phyloP scores from a whole-genome alignment of 768 basidiomycete genomes.

The Boletus reticuloceps region DNA sequence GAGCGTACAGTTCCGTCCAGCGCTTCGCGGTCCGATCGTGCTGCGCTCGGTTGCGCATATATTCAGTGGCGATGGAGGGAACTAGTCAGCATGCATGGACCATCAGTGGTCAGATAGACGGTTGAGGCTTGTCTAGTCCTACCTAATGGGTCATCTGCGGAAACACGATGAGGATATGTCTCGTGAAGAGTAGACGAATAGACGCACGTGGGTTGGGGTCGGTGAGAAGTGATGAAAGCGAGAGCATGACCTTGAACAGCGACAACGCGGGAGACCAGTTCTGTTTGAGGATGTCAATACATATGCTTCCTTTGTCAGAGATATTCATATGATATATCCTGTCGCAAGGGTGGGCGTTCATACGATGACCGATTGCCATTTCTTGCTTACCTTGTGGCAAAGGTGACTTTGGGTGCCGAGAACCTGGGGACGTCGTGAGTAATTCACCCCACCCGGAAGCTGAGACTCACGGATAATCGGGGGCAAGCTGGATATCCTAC shows the following conservation, averaged over 20 bases:
- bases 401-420: conserved; percentile 73
- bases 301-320: conserved; percentile 73
- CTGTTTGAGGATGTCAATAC: conserved; percentile 89
- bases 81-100: conserved; percentile 36
- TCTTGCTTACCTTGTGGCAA: conserved; percentile 61
- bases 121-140: conserved; percentile 12
- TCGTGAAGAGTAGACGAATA: background rate
- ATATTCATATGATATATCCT: conserved; percentile 93
- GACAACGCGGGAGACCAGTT: conserved; percentile 95
- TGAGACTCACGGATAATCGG: conserved; percentile 69
- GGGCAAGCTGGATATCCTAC: conserved; percentile 61
- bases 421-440: conserved; percentile 45
- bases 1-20: conserved; percentile 75
- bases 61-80: conserved; percentile 71
- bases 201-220: conserved; percentile 90
- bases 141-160: conserved; percentile 70
- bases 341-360: background rate
- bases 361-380: background rate
- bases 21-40: conserved; percentile 78
- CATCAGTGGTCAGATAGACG: background rate
- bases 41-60: conserved; percentile 56
- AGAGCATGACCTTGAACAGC: conserved; percentile 92
- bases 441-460: background rate
- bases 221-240: conserved; percentile 86
- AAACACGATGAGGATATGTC: conserved; percentile 8